Evolutionary conservation across 1,284 basidiomycete species (phyloP).

Genomic region (Austropuccinia psidii): DNA sequence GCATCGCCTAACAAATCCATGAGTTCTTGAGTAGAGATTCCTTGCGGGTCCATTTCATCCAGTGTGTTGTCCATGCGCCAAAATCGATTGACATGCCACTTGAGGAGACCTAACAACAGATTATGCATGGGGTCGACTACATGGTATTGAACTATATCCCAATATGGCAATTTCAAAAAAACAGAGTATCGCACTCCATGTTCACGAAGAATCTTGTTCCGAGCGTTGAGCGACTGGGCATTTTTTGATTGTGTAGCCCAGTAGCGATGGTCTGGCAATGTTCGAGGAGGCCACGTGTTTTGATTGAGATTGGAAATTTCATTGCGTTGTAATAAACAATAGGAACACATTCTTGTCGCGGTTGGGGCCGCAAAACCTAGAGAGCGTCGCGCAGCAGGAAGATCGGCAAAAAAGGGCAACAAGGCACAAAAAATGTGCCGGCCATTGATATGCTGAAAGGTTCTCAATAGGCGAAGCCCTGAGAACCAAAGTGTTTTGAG

Average conservation of each 20-base stretch:
- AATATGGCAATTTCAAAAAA: background rate
- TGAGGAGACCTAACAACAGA: background rate
- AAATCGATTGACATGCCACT: conserved; percentile 3
- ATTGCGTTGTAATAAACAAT: conserved; percentile 2
- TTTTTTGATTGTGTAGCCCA: background rate
- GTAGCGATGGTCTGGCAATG: background rate
- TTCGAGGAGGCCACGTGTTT: background rate
- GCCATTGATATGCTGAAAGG: background rate
- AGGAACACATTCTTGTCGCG: conserved; percentile 32
- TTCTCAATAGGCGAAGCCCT: conserved; percentile 40
- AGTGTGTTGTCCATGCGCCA: background rate
- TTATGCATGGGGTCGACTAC: conserved; percentile 25
- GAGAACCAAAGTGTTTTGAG: conserved; percentile 44
- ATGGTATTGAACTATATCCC: conserved; percentile 10
- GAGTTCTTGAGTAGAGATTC: background rate
- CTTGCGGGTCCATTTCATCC: background rate
- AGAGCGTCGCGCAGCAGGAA: conserved; percentile 30
- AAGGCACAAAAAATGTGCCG: background rate
- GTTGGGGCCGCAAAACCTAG: conserved; percentile 18
- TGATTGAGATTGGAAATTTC: background rate
- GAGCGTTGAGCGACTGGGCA: background rate
- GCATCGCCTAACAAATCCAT: background rate
- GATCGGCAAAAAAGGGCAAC: conserved; percentile 31
- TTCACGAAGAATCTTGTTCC: background rate
- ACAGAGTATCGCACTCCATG: conserved; percentile 14